These are phyloP conservation scores for Fragaria iinumae DNA, from an alignment of 306 rosid genomes.

Conservation along the genomic window DNA sequence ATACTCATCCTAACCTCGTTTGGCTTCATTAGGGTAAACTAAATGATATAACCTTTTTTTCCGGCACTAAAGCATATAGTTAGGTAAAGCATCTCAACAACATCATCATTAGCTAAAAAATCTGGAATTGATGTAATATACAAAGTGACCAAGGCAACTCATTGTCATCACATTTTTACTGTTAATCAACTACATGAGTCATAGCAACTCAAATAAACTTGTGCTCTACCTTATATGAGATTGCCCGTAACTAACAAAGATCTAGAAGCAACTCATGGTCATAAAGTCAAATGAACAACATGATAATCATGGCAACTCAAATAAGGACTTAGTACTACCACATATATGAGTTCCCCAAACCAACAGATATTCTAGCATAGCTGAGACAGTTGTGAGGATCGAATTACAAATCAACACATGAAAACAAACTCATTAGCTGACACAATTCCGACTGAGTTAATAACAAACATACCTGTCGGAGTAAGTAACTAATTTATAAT, in stretches of 20 bases:
- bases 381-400: background rate
- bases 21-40: background rate
- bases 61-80: background rate
- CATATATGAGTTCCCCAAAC: background rate
- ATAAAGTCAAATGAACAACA: background rate
- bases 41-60: background rate
- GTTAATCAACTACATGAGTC: background rate
- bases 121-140: background rate
- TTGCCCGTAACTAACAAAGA: background rate
- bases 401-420: background rate
- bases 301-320: background rate
- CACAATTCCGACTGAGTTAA: background rate
- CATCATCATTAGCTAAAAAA: background rate
- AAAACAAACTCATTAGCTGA: background rate
- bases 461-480: constrained; percentile 7
- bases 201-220: background rate
- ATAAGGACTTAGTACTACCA: background rate
- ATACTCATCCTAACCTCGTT: background rate
- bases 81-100: background rate
- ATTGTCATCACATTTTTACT: background rate
- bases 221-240: background rate
- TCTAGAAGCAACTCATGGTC: background rate
- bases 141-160: background rate
- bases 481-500: background rate
- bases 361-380: constrained; percentile 5